phyloP scores from a whole-genome alignment of 345 rosid genomes.

The Boechera stricta region DNA sequence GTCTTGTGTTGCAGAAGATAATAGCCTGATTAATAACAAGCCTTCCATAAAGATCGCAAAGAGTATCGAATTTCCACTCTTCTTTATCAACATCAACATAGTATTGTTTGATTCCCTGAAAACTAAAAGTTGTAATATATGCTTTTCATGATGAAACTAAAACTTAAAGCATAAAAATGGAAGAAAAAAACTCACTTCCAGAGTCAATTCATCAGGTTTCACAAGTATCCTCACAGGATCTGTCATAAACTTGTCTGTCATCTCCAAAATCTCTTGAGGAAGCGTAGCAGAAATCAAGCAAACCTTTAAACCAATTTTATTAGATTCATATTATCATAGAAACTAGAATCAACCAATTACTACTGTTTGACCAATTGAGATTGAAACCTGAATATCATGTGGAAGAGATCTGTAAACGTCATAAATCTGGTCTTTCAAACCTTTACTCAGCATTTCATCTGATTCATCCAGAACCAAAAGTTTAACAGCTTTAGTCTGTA shows the following conservation, averaged over 20 bases:
- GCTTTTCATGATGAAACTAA: neutral
- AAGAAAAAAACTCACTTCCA: constrained; percentile 60
- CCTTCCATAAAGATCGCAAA: constrained; percentile 93
- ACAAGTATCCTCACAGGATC: constrained; percentile 96
- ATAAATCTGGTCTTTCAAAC: constrained; percentile 96
- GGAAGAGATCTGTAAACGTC: constrained; percentile 93
- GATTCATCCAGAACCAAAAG: constrained; percentile 72
- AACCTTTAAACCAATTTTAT: constrained; percentile 54
- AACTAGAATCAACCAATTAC: neutral
- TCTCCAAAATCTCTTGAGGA: constrained; percentile 96
- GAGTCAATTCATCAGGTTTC: constrained; percentile 89
- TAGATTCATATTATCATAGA: neutral
- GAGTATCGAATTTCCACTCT: constrained; percentile 97
- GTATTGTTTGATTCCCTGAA: constrained; percentile 89
- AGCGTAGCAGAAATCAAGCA: constrained; percentile 94
- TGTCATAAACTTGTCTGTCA: constrained; percentile 90
- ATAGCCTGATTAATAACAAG: constrained; percentile 91
- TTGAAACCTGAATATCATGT: constrained; percentile 82
- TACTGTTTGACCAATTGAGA: neutral
- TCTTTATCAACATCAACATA: constrained; percentile 91
- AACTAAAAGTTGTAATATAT: neutral
- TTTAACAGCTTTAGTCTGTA: constrained; percentile 76
- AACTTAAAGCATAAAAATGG: neutral
- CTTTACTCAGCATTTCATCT: constrained; percentile 98
- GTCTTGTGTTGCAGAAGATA: constrained; percentile 94